phyloP scores from a whole-genome alignment of 345 rosid genomes.

The Linum lewisii region DNA sequence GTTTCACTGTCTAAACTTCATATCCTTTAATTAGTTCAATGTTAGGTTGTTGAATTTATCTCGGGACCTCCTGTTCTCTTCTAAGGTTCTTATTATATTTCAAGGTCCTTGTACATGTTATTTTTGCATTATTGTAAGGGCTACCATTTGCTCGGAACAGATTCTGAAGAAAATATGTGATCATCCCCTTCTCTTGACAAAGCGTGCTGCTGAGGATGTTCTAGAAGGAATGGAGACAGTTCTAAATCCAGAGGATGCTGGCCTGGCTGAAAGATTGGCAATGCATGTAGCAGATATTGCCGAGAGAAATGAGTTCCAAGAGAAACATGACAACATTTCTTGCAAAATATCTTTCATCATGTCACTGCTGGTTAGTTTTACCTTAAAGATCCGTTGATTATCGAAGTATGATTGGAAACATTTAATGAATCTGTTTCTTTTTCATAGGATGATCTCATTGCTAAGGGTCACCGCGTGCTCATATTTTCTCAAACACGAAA shows the following conservation, averaged over 20 bases:
- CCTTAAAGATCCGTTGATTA: constrained; percentile 8
- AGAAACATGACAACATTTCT: constrained; percentile 66
- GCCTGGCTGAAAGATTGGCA: constrained; percentile 80
- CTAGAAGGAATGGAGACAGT: constrained; percentile 84
- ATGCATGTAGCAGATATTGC: constrained; percentile 78
- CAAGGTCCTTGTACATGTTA: not conserved
- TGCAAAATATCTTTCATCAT: constrained; percentile 87
- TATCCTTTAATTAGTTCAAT: too few species aligned
- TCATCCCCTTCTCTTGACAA: constrained; percentile 66
- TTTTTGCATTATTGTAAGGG: not conserved
- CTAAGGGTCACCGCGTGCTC: constrained; percentile 86
- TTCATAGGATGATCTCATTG: constrained; percentile 63
- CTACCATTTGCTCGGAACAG: constrained; percentile 34
- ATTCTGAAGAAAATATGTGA: constrained; percentile 92
- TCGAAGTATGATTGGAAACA: constrained; percentile 6
- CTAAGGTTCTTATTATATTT: too few species aligned
- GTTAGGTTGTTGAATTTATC: too few species aligned
- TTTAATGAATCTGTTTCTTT: constrained; percentile 16
- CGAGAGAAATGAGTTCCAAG: constrained; percentile 63
- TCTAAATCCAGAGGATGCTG: constrained; percentile 62
- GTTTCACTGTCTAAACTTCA: too few species aligned
- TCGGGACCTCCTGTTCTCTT: too few species aligned
- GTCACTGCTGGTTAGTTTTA: constrained; percentile 60
- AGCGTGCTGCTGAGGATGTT: constrained; percentile 83
- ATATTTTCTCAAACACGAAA: constrained; percentile 96